Percentiles rank a stretch among this genome's conserved stretches.
Conservation (phyloP, 139 green algal genomes). For the Zygnema circumcarinatum region DNA sequence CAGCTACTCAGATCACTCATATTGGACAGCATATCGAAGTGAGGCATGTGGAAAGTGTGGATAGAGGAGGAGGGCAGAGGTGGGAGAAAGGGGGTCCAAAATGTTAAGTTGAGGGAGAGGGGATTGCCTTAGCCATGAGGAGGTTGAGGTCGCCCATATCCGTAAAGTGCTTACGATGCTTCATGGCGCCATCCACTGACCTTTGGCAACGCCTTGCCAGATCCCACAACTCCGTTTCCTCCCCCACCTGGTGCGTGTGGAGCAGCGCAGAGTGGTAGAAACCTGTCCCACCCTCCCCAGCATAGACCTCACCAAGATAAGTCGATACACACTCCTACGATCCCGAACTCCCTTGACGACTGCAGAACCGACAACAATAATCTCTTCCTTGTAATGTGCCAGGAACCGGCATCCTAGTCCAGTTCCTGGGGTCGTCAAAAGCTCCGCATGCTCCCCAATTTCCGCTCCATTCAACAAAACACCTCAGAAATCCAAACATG, state of each 20-base stretch:
- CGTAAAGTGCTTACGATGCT: conserved; percentile 49
- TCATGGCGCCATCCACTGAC: neutral
- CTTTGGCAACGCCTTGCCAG: conserved; percentile 31
- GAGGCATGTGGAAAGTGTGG: no score
- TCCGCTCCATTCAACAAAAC: no score
- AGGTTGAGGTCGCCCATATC: conserved; percentile 59
- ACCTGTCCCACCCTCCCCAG: conserved; percentile 1
- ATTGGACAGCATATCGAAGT: no score
- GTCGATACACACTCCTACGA: neutral
- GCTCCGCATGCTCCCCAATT: no score
- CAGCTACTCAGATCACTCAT: no score
- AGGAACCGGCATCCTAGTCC: no score
- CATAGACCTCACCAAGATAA: neutral
- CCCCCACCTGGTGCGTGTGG: conserved; percentile 34
- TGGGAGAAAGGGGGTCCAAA: neutral
- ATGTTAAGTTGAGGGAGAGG: no score
- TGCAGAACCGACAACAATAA: neutral
- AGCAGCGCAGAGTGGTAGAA: conserved; percentile 54
- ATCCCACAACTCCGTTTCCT: conserved; percentile 36
- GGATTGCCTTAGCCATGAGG: conserved; percentile 44
- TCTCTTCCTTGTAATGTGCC: no score
- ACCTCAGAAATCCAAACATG: no score
- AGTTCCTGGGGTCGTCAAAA: no score
- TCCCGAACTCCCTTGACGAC: neutral
- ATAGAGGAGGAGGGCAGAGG: neutral